A percentile compares a stretch with the other conserved stretches of the same genome.
Evolutionary conservation across 2,329 filamentous ascomycete species (phyloP).

Genomic region (Aphanoascus verrucosus): DNA sequence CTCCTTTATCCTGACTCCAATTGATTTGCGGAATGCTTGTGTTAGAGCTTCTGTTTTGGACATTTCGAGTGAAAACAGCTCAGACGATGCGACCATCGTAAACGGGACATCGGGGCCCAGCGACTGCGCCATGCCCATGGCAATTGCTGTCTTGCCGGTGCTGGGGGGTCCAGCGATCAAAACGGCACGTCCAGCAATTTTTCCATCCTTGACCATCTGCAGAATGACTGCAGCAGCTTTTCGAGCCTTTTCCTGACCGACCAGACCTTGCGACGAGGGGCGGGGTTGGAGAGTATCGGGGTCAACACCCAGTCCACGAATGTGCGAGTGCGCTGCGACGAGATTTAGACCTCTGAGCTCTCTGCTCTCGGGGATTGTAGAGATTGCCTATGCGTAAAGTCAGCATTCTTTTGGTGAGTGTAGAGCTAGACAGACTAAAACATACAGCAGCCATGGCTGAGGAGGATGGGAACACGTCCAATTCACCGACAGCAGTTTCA

Average conservation of each 20-base stretch:
- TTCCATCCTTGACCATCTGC: conserved; percentile 98
- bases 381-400: conserved; percentile 44
- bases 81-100: conserved; percentile 86
- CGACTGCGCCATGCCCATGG: conserved; percentile 97
- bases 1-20: conserved; percentile 95
- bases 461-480: not conserved
- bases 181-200: conserved; percentile 90
- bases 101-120: conserved; percentile 91
- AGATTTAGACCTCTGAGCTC: conserved; percentile 94
- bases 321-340: conserved; percentile 96
- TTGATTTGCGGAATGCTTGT: conserved; percentile 97
- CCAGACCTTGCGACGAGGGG: conserved; percentile 75
- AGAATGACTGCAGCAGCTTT: conserved; percentile 94
- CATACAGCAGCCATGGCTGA: conserved; percentile 32
- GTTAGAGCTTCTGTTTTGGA: conserved; percentile 97
- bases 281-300: conserved; percentile 81
- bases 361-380: conserved; percentile 86
- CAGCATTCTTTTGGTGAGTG: not conserved
- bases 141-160: conserved; percentile 96
- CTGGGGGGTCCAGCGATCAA: conserved; percentile 91
- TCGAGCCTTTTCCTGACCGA: conserved; percentile 90
- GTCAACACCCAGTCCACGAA: conserved; percentile 89
- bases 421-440: not conserved
- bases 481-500: not conserved
- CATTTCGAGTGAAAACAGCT: conserved; percentile 99